Evolutionary conservation across 192 early-diverging fungal genomes (phyloP).

Genomic region (Gonapodya prolifera): DNA sequence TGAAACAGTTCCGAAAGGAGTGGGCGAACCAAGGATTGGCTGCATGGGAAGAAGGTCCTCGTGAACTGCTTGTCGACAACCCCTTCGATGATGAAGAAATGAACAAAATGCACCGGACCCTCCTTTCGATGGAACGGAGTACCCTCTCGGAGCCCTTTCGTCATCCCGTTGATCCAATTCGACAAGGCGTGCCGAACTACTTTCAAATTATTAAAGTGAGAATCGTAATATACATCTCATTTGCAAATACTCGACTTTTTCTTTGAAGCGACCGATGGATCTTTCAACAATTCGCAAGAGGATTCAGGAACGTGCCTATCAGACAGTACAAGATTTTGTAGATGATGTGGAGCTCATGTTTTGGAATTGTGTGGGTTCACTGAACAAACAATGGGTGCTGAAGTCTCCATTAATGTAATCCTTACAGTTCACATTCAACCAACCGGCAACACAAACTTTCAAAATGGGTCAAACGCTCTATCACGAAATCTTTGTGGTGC

Average conservation of each 20-base stretch:
- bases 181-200: conserved; percentile 54
- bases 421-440: neutral
- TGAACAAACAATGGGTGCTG: neutral
- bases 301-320: conserved; percentile 52
- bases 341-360: conserved; percentile 71
- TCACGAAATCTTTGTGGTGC: neutral
- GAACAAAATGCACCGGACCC: neutral
- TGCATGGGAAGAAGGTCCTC: neutral
- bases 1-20: neutral
- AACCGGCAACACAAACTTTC: neutral
- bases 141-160: conserved; percentile 14
- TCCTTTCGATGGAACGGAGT: neutral
- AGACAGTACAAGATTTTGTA: conserved; percentile 50
- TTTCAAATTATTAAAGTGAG: conserved; percentile 38
- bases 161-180: conserved; percentile 59
- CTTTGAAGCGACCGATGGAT: conserved; percentile 87
- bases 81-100: neutral
- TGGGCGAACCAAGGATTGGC: neutral
- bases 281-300: conserved; percentile 61
- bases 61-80: neutral
- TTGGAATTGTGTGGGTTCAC: conserved; percentile 44
- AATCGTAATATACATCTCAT: neutral
- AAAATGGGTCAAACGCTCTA: neutral
- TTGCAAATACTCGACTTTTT: neutral
- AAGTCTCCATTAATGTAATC: neutral